phyloP scores from a whole-genome alignment of 202 grass and related monocot species.

The Zoysia matrella region DNA sequence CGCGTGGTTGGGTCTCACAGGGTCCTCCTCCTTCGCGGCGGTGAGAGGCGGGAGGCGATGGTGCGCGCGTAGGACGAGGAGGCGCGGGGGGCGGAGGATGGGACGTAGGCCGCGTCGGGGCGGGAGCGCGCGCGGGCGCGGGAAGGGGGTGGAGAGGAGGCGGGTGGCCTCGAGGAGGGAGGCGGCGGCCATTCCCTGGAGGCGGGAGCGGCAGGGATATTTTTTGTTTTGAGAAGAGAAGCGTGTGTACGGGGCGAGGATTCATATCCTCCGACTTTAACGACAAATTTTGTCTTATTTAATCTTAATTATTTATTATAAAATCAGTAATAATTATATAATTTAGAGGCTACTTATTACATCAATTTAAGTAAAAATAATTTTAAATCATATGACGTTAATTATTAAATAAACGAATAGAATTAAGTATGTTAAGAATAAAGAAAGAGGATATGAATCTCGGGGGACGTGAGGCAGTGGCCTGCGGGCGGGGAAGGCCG shows the following conservation, averaged over 20 bases:
- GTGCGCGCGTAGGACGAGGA: slow-evolving; percentile 32
- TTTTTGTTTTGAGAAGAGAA: slow-evolving; percentile 31
- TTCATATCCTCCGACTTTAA: no score
- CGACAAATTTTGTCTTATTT: no score
- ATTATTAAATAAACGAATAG: no score
- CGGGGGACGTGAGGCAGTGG: slow-evolving; percentile 31
- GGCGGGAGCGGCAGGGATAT: slow-evolving; percentile 28
- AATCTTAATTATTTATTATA: no score
- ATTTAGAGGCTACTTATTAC: no score
- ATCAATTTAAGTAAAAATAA: no score
- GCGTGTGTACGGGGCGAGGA: slow-evolving; percentile 20
- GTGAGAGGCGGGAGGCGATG: not conserved
- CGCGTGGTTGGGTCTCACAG: not conserved
- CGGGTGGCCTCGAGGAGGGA: slow-evolving; percentile 50
- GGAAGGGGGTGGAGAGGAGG: slow-evolving; percentile 30
- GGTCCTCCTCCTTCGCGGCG: not conserved
- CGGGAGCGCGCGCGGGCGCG: slow-evolving; percentile 1
- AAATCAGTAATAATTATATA: no score
- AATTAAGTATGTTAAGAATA: no score
- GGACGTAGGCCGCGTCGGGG: slow-evolving; percentile 18
- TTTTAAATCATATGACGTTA: no score
- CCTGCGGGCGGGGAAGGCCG: not conserved
- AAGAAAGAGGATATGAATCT: no score
- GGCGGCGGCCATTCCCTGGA: slow-evolving; percentile 41
- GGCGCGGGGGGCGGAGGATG: slow-evolving; percentile 29